Base-by-base conservation (phyloP, 2,329 filamentous ascomycete genomes). In the Xylaria polymorpha region DNA sequence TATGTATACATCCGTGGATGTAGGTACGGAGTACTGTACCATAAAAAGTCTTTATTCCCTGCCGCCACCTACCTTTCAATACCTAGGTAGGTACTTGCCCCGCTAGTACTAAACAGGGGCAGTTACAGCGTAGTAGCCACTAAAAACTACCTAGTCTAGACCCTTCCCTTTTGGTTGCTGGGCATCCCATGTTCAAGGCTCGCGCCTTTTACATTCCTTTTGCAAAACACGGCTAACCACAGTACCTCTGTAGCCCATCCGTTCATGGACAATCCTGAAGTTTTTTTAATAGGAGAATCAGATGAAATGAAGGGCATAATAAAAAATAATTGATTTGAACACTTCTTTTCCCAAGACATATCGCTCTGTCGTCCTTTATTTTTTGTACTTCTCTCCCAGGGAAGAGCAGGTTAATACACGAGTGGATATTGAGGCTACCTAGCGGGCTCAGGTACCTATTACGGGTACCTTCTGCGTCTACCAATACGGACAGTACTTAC, bases 401-500 rank as follows among this genome's bases (percentile, higher is more conserved):
- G 8, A 44, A 25, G 10, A 15, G 25, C n/a, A 5, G 53, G 35
- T 4, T 9, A 22, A 37, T 25, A 18, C 46, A 25, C n/a, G n/a
- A 44, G 41, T 50, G 35, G 35, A 57, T 35, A 57, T 61, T 61
- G 61, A 65, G 61, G 66, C 61, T 68, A 44, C 64, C 46, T 50
- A 41, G 20, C 12, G 14, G 29, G 25, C 15, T 39, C 46, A 51
- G 67, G 39, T 65, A 68, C 57, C 57, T 64, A 46, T 25, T 56
- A 56, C 29, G 29, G 20, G 25, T 43, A 58, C 58, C 44, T 50
- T 43, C 58, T 58, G 59, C 68, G 61, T 60, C 70, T 57, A 71
- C 70, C 68, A 68, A 72, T 65, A 66, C 63, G 14, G 55, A 66
- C 63, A 9, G 55, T 59, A 58, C 51, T 14, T 55, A 46, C 55